Evolutionary conservation across 305 asterid genomes (phyloP), one percentile per base, ranked within the genome.

Genomic region (Solanum aculeatissimum): DNA sequence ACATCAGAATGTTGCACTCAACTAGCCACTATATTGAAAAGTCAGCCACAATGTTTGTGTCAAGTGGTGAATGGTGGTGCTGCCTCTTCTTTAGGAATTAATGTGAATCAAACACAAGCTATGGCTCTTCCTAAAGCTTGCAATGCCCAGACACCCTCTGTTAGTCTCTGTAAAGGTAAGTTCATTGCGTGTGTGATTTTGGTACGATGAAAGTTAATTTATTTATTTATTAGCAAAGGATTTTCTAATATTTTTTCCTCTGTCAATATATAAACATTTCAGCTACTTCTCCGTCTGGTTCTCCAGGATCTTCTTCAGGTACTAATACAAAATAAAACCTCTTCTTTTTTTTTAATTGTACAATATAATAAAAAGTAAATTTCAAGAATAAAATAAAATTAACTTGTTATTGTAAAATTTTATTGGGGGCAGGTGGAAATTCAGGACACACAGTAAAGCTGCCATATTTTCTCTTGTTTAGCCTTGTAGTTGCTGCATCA

Each of bases 101-200:
- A 9, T 29, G 58, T 82, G 4, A 82, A 82, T 45, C 74, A 82
- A 2, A 82, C 79, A 58, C 79, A 63, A 0, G 79, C 79, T 45
- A 1, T 82, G 63, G 79, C 77, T 42, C 84, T 82, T 19, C 84
- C 84, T 12, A 82, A 65, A 47, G 84, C 79, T 82, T 82, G 79
- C 7, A 42, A 63, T 82, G 63, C 45, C 6, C 84, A 27, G 12
- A 27, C 84, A 7, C 84, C 84, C 29, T 45, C 63, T 65, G 32
- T 45, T 63, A 82, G 14, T 40, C 63, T 45, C 6, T 82, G 79
- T 47, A 82, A 82, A 29, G 66, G 82, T 75, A 2, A 15, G 40
- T 58, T 27, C 21, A 8, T 13, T 12, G 6, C 6, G 42, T 2
- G 42, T 38, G 42, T 38, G 42, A 3, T 38, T 42, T 42, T 57